These are phyloP conservation scores for Penicillium sp. DNA, from an alignment of 2,329 filamentous ascomycete species.

Conservation along the genomic window DNA sequence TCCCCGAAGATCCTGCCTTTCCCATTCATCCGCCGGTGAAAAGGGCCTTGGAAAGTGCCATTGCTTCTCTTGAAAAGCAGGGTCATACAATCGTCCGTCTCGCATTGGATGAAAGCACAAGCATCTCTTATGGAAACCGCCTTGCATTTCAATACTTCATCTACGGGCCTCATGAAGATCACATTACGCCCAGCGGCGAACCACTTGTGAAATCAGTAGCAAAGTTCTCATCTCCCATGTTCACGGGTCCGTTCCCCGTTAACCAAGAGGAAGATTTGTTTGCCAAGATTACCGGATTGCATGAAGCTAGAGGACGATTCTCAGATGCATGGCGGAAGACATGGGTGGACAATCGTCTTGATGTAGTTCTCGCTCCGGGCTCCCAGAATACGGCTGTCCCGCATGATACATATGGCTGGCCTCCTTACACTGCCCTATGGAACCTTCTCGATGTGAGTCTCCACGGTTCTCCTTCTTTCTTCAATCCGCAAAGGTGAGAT, in stretches of 20 bases:
- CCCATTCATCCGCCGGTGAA: constrained; percentile 55
- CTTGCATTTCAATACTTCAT: constrained; percentile 10
- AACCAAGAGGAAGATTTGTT: background rate
- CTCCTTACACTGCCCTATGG: constrained; percentile 39
- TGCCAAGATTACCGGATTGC: background rate
- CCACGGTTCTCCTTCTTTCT: background rate
- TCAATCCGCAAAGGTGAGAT: no score
- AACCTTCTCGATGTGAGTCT: constrained; percentile 49
- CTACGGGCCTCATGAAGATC: constrained; percentile 2
- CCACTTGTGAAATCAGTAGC: constrained; percentile 34
- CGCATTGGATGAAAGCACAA: background rate
- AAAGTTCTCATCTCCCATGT: constrained; percentile 19
- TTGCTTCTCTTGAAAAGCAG: background rate
- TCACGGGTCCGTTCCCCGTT: constrained; percentile 10
- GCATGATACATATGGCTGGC: constrained; percentile 45
- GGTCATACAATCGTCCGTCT: constrained; percentile 4
- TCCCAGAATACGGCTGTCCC: constrained; percentile 48
- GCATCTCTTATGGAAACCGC: background rate
- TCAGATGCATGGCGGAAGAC: constrained; percentile 37
- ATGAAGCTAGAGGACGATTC: background rate
- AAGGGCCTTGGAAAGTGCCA: constrained; percentile 43
- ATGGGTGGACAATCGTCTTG: constrained; percentile 39
- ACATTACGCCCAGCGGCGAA: background rate
- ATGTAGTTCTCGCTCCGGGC: constrained; percentile 46
- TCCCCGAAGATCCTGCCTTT: constrained; percentile 25